phyloP scores from a whole-genome alignment of 352 stramenopile genomes.

The Thraustochytrium sp. region DNA sequence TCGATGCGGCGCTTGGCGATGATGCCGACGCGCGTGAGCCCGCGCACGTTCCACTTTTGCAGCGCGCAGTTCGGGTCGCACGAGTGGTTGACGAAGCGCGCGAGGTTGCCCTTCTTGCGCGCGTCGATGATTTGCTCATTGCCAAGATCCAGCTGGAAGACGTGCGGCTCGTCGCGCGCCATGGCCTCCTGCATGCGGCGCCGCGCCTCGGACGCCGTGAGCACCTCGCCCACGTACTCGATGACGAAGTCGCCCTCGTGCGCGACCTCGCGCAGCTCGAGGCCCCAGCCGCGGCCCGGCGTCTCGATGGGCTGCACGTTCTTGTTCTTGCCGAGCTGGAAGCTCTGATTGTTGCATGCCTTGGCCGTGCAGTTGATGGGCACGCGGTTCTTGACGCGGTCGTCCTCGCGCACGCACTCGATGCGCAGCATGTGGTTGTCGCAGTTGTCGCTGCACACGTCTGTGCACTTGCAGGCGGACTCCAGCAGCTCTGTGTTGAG shows the following conservation, averaged over 20 bases:
- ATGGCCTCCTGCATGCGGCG: not conserved
- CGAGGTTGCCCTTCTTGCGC: conserved; percentile 56
- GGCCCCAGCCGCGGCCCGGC: conserved; percentile 15
- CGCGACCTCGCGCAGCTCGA: not conserved
- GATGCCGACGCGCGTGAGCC: conserved; percentile 84
- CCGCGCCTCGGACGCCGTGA: not conserved
- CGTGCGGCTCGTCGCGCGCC: not conserved
- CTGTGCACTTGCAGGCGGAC: not conserved
- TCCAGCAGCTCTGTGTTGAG: conserved; percentile 16
- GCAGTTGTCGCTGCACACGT: conserved; percentile 3
- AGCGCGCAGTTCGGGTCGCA: conserved; percentile 86
- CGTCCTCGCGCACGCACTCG: conserved; percentile 9
- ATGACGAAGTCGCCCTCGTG: conserved; percentile 26
- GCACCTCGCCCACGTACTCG: conserved; percentile 31
- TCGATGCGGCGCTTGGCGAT: conserved; percentile 80
- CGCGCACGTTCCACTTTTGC: conserved; percentile 86
- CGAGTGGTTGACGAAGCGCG: conserved; percentile 91
- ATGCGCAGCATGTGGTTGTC: conserved; percentile 37
- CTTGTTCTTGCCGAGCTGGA: conserved; percentile 10
- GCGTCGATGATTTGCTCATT: conserved; percentile 46
- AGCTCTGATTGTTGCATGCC: conserved; percentile 13
- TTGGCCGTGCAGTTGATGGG: not conserved
- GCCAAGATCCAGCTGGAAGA: conserved; percentile 35
- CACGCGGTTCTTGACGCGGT: not conserved
- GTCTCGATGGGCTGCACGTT: conserved; percentile 6